Conservation (phyloP, 116 monocot species). For the Iris pallida region DNA sequence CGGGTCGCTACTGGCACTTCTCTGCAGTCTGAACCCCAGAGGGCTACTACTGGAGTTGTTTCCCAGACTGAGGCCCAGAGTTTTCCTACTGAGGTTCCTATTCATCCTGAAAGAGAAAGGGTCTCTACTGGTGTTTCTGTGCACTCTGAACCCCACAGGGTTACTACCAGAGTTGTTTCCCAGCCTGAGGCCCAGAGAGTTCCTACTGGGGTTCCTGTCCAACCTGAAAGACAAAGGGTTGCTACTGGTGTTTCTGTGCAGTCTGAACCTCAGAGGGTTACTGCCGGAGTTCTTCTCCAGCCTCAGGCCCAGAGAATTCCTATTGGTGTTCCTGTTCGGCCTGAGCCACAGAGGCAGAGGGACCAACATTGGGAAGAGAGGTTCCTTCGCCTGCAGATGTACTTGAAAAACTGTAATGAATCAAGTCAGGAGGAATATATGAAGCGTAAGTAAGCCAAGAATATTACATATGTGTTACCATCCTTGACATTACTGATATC, state of each 20-base stretch:
- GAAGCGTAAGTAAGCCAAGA: constrained; percentile 27
- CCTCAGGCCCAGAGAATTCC: neutral
- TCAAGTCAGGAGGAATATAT: constrained; percentile 45
- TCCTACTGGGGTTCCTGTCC: neutral
- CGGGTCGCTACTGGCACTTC: neutral
- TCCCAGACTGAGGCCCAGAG: neutral
- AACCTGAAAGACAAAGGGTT: neutral
- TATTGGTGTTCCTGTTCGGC: neutral
- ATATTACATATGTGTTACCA: neutral
- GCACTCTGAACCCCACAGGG: too few species aligned
- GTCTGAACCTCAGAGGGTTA: neutral
- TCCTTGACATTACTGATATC: neutral
- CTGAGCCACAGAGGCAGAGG: constrained; percentile 8
- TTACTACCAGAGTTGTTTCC: neutral
- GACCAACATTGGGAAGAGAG: constrained; percentile 42
- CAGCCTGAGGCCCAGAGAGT: neutral
- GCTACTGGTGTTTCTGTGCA: neutral
- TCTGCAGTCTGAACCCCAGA: neutral
- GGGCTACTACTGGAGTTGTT: neutral
- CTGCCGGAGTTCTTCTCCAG: neutral
- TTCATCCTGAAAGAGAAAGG: neutral
- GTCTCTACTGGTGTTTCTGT: too few species aligned
- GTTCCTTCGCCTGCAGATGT: constrained; percentile 36
- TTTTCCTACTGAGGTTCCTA: neutral
- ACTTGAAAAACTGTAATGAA: constrained; percentile 41